Conservation (phyloP, 1,284 basidiomycete species). For the Mycosarcoma mackinlayi region DNA sequence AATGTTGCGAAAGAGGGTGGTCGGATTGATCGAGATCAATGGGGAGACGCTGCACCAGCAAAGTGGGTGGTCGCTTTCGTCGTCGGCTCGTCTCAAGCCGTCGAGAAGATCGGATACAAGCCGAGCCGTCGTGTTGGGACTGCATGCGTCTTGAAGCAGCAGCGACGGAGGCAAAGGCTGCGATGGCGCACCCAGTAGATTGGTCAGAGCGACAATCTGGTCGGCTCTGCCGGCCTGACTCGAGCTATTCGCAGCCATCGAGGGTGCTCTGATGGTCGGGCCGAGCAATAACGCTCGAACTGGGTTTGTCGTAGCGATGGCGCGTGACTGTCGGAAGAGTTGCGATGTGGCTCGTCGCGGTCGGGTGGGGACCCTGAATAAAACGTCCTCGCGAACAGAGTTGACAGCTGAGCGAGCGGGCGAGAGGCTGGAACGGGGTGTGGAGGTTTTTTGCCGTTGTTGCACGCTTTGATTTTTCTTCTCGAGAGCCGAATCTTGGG, state of each 20-base stretch:
- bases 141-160: constrained; percentile 47
- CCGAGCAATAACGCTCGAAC: not conserved
- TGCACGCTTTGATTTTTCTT: not conserved
- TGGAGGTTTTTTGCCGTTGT: not conserved
- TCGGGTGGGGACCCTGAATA: not conserved
- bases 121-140: constrained; percentile 40
- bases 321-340: not conserved
- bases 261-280: not conserved
- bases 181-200: constrained; percentile 23
- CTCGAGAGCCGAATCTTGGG: too few relatives aligned
- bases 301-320: not conserved
- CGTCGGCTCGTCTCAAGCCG: not conserved
- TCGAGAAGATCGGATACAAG: constrained; percentile 29
- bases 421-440: too few relatives aligned
- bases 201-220: constrained; percentile 24
- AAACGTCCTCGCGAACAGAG: not conserved
- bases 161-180: constrained; percentile 38
- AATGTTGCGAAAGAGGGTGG: constrained; percentile 43
- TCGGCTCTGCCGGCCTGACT: constrained; percentile 28
- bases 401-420: not conserved
- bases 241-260: constrained; percentile 1
- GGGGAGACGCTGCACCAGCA: constrained; percentile 36
- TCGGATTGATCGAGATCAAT: constrained; percentile 38
- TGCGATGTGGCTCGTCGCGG: constrained; percentile 1
- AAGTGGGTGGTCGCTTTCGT: constrained; percentile 8